Percentiles rank a stretch among this genome's conserved stretches.
Evolutionary conservation across 495 filamentous ascomycete genomes (phyloP).

Genomic region (Talaromyces thailandensis): DNA sequence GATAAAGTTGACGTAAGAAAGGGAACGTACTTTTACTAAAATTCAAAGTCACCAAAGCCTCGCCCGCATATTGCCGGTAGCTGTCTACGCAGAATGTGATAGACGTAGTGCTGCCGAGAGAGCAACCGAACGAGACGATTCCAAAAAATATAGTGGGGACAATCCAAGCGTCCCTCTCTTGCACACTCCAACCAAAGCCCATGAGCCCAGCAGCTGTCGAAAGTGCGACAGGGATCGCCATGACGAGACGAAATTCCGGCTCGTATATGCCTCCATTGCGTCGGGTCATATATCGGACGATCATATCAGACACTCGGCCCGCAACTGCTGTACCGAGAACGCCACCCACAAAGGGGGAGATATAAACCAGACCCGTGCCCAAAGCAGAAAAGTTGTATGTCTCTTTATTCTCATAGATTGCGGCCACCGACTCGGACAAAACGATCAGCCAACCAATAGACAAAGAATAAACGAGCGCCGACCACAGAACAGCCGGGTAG

Average conservation of each 20-base stretch:
- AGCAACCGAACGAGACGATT: constrained; percentile 86
- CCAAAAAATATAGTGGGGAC: constrained; percentile 93
- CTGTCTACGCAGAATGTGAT: constrained; percentile 94
- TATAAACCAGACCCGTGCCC: constrained; percentile 77
- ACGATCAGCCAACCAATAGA: constrained; percentile 96
- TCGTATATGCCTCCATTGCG: constrained; percentile 93
- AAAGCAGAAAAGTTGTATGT: constrained; percentile 73
- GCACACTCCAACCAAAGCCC: constrained; percentile 87
- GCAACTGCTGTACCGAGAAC: constrained; percentile 86
- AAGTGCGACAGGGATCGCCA: constrained; percentile 75
- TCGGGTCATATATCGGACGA: constrained; percentile 68
- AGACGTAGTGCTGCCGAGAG: constrained; percentile 82
- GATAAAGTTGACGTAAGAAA: neutral
- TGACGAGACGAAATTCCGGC: constrained; percentile 88
- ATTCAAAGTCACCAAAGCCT: constrained; percentile 90
- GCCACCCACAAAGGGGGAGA: constrained; percentile 83
- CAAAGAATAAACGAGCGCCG: constrained; percentile 73
- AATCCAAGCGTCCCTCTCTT: constrained; percentile 69
- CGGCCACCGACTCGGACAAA: constrained; percentile 75
- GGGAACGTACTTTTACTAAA: constrained; percentile 66
- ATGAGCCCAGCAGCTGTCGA: constrained; percentile 80
- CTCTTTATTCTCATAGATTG: constrained; percentile 58
- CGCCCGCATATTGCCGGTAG: constrained; percentile 89
- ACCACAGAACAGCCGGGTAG: constrained; percentile 90
- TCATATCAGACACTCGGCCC: constrained; percentile 77